Percentiles rank a stretch among this genome's conserved stretches.
Evolutionary conservation across 176 grass and related monocot species (phyloP).

Genomic region (Avena eriantha): DNA sequence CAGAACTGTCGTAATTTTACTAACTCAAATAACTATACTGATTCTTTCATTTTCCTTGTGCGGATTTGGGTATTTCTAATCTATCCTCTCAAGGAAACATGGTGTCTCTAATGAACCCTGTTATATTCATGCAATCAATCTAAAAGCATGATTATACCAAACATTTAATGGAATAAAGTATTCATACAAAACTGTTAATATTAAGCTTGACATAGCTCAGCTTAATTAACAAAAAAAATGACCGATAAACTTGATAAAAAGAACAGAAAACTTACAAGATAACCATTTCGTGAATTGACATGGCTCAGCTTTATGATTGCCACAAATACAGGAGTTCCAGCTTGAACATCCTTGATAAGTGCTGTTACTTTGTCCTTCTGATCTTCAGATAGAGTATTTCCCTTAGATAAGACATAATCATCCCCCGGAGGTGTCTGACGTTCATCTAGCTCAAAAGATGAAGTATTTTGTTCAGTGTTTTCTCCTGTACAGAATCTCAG

Average conservation of each 20-base stretch:
- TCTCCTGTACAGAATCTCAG: not conserved
- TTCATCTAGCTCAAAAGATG: conserved; percentile 8
- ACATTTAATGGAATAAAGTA: not conserved
- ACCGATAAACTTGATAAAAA: not conserved
- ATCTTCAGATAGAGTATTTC: not conserved
- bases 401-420: not conserved
- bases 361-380: conserved; percentile 14
- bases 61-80: not conserved
- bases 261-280: conserved; percentile 27
- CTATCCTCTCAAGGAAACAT: not conserved
- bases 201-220: not conserved
- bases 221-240: not conserved
- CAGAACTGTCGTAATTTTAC: not conserved
- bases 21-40: not conserved
- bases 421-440: too few relatives aligned
- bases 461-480: not conserved
- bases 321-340: conserved; percentile 34
- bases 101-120: not conserved
- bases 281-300: not conserved
- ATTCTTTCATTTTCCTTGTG: not conserved
- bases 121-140: not conserved
- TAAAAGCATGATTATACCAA: not conserved
- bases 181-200: not conserved
- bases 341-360: conserved; percentile 25
- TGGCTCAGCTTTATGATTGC: conserved; percentile 36